Base-by-base conservation (phyloP, 2,329 filamentous ascomycete genomes). In the Sphaerulina musiva region DNA sequence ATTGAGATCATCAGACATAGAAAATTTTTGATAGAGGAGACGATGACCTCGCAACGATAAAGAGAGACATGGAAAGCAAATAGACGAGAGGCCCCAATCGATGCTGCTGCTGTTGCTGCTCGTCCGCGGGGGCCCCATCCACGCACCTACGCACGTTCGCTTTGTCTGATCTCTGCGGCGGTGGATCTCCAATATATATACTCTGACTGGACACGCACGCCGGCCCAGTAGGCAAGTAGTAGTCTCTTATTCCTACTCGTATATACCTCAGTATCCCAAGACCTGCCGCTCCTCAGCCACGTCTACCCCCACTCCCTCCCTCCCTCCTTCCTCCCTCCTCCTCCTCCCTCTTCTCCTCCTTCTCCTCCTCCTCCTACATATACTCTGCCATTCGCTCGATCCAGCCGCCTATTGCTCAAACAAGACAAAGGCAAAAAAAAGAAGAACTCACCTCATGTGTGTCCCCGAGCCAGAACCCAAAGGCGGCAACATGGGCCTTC, bases 1-100 rank as follows among this genome's bases (percentile, higher is more conserved):
- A 36, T 43, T 51, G 44, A 52, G 48, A 55, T 55, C 53, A 55
- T 45, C 53, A 34, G 48, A 55, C 53, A 44, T 55, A 44, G 48
- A 42, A 20, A 34, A 38, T 11, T 41, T 20, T 14, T 42, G 32
- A 34, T 40, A 42, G 43, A 44, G 20, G 46, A 42, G 34, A 26
- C 42, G 46, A 38, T n/a, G 34, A 38, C 10, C 34, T 29, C 26
- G 44, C 36, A 20, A 20, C 20, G 20, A 20, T 20, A 20, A 20
- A 20, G 20, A 20, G 20, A 20, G 20, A 20, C 20, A 20, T 20
- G 20, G 3, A 54, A 52, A 55, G 53, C 49, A 52, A 56, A 56
- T 52, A 56, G 40, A 56, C 54, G 54, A 56, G 26, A 20, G 32
- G 38, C 42, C 36, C 42, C 11, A 12, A 6, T 39, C 17, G n/a